Conservation (phyloP, 2,329 filamentous ascomycete genomes). For the Pyrenophora teres region DNA sequence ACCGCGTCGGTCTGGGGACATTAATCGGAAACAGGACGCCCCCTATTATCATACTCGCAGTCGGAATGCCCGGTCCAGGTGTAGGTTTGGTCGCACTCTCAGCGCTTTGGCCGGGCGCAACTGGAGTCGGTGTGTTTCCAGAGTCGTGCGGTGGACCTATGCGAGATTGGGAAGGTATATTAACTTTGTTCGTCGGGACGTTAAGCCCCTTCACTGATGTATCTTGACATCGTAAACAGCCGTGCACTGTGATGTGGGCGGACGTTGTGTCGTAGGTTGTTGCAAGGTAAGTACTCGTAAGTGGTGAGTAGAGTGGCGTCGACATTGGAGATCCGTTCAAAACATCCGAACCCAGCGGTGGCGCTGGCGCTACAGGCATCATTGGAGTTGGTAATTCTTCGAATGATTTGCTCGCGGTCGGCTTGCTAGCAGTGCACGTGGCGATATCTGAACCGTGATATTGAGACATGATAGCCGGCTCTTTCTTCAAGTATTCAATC, state of each 20-base stretch:
- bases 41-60: constrained; percentile 27
- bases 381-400: background rate
- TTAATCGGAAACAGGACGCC: constrained; percentile 22
- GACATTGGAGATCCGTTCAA: background rate
- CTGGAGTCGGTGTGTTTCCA: constrained; percentile 1
- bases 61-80: constrained; percentile 14
- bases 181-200: background rate
- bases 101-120: background rate
- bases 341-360: background rate
- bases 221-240: constrained; percentile 30
- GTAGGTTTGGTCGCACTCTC: constrained; percentile 4
- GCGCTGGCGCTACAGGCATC: background rate
- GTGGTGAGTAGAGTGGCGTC: constrained; percentile 7
- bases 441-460: constrained; percentile 38
- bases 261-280: constrained; percentile 33
- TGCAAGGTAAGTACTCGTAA: constrained; percentile 30
- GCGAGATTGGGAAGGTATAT: background rate
- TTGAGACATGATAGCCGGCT: constrained; percentile 21
- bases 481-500: constrained; percentile 29
- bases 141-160: background rate
- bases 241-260: constrained; percentile 32
- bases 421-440: constrained; percentile 28
- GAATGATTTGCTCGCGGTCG: background rate
- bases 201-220: background rate
- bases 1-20: constrained; percentile 20